Conservation (phyloP, 176 grass and related monocot species). For the Saccharum officinarum region DNA sequence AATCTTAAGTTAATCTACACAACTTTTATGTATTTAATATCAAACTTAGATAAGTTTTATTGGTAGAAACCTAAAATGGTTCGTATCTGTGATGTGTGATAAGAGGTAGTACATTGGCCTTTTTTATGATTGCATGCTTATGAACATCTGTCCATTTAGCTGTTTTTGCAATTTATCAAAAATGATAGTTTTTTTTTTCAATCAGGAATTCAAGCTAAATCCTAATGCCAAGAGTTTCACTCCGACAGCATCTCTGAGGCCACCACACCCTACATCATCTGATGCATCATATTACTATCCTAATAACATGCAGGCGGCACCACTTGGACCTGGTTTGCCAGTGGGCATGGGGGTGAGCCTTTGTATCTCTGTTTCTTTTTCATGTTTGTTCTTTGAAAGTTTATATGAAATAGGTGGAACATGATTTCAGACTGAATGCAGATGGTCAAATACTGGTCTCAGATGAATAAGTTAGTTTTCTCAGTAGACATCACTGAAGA, state of each 20-base stretch:
- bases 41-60: neutral
- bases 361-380: neutral
- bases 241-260: conserved; percentile 45
- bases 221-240: conserved; percentile 76
- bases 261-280: conserved; percentile 40
- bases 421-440: conserved; percentile 18
- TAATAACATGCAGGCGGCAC: conserved; percentile 45
- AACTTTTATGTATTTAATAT: neutral
- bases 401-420: neutral
- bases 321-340: conserved; percentile 54
- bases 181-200: neutral
- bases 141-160: neutral
- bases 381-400: neutral
- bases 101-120: neutral
- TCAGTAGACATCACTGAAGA: neutral
- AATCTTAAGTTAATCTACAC: neutral
- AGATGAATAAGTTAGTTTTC: neutral
- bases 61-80: neutral
- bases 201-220: conserved; percentile 76
- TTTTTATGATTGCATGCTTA: neutral
- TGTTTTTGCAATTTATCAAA: neutral
- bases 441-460: neutral
- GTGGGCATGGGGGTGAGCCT: conserved; percentile 64
- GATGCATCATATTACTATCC: conserved; percentile 74
- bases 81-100: neutral